These are phyloP conservation scores for Zoysia pacifica DNA, from an alignment of 176 grass and related monocot species.

Conservation along the genomic window DNA sequence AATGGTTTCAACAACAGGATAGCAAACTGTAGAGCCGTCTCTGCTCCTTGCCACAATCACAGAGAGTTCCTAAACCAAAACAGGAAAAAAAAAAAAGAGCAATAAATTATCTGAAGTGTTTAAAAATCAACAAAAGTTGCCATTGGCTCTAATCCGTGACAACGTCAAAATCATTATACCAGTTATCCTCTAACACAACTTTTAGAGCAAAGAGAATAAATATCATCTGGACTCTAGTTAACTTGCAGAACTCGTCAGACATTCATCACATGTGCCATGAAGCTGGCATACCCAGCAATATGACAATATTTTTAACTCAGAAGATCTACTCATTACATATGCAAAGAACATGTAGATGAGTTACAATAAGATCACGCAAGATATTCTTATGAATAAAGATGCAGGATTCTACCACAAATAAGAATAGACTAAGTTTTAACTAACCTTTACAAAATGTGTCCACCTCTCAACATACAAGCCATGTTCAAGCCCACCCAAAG, in stretches of 20 bases:
- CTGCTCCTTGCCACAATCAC: slow-evolving; percentile 92
- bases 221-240: not conserved
- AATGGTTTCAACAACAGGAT: slow-evolving; percentile 94
- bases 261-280: not conserved
- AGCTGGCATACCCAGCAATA: not conserved
- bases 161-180: not conserved
- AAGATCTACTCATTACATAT: not conserved
- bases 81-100: not conserved
- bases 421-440: slow-evolving; percentile 25
- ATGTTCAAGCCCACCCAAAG: slow-evolving; percentile 75
- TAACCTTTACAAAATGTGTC: slow-evolving; percentile 88
- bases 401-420: not conserved
- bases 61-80: slow-evolving; percentile 67
- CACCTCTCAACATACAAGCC: slow-evolving; percentile 91
- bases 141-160: not conserved
- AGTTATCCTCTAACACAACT: not conserved
- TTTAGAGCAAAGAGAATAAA: not conserved
- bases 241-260: slow-evolving; percentile 2
- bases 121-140: not conserved
- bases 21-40: slow-evolving; percentile 65
- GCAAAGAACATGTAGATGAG: not conserved
- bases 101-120: not conserved
- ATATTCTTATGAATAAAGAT: not conserved
- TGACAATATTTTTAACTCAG: not conserved
- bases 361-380: not conserved